Percentiles rank a stretch among this genome's conserved stretches.
These are phyloP conservation scores for Ehretia macrophylla DNA, from an alignment of 257 asterid species.

Conservation along the genomic window DNA sequence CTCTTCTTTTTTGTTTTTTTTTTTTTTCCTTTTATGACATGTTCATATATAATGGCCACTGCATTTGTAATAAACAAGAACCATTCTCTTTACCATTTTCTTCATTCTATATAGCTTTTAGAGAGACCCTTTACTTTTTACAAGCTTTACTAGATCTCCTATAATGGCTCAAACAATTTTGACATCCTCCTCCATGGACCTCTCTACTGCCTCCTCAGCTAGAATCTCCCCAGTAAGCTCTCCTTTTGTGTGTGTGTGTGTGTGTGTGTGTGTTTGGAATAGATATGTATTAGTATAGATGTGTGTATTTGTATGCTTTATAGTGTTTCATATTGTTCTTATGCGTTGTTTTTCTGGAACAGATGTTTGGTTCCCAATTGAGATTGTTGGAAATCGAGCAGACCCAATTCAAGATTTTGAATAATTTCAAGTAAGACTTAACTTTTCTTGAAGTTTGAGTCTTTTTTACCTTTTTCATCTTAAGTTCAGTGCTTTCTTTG, in stretches of 20 bases:
- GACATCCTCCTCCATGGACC: slow-evolving; percentile 15
- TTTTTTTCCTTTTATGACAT: no score
- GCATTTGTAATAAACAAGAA: not conserved
- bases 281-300: no score
- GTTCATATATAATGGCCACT: no score
- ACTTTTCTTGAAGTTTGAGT: slow-evolving; percentile 11
- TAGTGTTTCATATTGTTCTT: slow-evolving; percentile 13
- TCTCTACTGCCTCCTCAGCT: slow-evolving; percentile 6
- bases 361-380: slow-evolving; percentile 36
- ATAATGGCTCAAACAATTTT: slow-evolving; percentile 27
- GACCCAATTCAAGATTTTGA: slow-evolving; percentile 29
- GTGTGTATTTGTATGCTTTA: not conserved
- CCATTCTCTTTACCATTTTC: no score
- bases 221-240: slow-evolving; percentile 2
- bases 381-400: slow-evolving; percentile 36
- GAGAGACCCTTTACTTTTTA: not conserved
- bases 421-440: slow-evolving; percentile 40
- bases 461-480: slow-evolving; percentile 5
- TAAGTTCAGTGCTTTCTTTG: not conserved
- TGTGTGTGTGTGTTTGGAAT: not conserved
- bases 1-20: not conserved
- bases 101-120: no score
- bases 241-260: not conserved
- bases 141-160: slow-evolving; percentile 6
- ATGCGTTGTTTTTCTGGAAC: slow-evolving; percentile 12